Evolutionary conservation across 345 rosid genomes (phyloP).

Genomic region (Boechera stricta): DNA sequence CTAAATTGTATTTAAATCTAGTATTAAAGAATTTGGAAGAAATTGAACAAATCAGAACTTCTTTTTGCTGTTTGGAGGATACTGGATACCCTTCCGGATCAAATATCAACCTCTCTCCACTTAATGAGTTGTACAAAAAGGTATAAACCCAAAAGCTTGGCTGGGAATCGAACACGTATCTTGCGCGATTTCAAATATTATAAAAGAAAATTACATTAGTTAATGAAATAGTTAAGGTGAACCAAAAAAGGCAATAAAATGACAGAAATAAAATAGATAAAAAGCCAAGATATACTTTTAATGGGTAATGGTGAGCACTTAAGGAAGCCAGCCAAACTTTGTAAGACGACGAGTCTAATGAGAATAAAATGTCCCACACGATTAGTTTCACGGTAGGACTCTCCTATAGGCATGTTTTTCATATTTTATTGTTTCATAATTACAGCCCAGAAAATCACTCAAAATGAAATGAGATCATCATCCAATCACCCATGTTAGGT

Average conservation of each 20-base stretch:
- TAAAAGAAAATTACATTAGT: no score
- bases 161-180: conserved; percentile 40
- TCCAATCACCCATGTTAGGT: background rate
- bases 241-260: conserved; percentile 20
- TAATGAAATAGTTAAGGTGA: conserved; percentile 7
- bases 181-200: conserved; percentile 12
- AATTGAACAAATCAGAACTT: conserved; percentile 18
- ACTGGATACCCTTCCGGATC: conserved; percentile 8
- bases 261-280: background rate
- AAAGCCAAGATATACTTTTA: conserved; percentile 25
- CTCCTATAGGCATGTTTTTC: conserved; percentile 26
- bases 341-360: conserved; percentile 27
- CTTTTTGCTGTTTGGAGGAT: background rate
- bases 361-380: conserved; percentile 38
- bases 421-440: conserved; percentile 22
- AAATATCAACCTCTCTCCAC: conserved; percentile 4
- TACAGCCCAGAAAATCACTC: conserved; percentile 29
- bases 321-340: conserved; percentile 40
- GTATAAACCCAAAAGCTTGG: background rate
- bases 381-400: conserved; percentile 5
- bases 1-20: background rate
- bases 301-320: conserved; percentile 43
- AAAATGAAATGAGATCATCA: background rate
- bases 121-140: conserved; percentile 30
- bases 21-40: background rate